Percentiles rank a stretch among this genome's conserved stretches.
Evolutionary conservation across 1,284 basidiomycete genomes (phyloP).

Genomic region (Pseudozyma sp.): DNA sequence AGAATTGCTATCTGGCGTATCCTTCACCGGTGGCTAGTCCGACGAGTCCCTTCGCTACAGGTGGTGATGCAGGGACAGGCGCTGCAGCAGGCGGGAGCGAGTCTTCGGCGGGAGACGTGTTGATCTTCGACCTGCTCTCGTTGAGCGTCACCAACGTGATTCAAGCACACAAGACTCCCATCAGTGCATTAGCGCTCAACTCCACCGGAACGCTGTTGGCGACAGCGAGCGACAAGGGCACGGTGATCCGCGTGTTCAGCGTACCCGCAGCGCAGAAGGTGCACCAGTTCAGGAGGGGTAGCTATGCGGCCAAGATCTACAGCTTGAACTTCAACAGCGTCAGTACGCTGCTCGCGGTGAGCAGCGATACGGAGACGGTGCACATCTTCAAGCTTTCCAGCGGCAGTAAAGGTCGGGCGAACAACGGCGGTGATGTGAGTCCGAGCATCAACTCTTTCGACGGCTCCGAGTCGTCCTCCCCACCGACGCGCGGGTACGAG

Average conservation of each 20-base stretch:
- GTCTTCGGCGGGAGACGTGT: conserved; percentile 55
- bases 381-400: conserved; percentile 89
- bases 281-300: conserved; percentile 92
- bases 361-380: conserved; percentile 92
- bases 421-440: conserved; percentile 9
- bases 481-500: conserved; percentile 67
- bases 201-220: conserved; percentile 89
- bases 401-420: not conserved
- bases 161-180: conserved; percentile 94
- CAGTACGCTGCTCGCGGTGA: conserved; percentile 85
- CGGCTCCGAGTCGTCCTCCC: conserved; percentile 23
- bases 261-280: conserved; percentile 91
- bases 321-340: conserved; percentile 92
- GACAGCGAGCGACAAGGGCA: conserved; percentile 94
- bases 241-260: conserved; percentile 93
- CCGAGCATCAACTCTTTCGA: conserved; percentile 19
- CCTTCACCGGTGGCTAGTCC: conserved; percentile 91
- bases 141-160: conserved; percentile 94
- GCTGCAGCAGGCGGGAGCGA: conserved; percentile 55
- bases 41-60: conserved; percentile 71
- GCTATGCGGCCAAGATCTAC: conserved; percentile 86
- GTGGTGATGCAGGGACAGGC: conserved; percentile 42
- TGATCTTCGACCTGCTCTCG: conserved; percentile 85
- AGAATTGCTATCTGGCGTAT: conserved; percentile 93
- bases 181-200: conserved; percentile 88